Conservation (phyloP, 352 stramenopile species). For the Phytopythium litorale region DNA sequence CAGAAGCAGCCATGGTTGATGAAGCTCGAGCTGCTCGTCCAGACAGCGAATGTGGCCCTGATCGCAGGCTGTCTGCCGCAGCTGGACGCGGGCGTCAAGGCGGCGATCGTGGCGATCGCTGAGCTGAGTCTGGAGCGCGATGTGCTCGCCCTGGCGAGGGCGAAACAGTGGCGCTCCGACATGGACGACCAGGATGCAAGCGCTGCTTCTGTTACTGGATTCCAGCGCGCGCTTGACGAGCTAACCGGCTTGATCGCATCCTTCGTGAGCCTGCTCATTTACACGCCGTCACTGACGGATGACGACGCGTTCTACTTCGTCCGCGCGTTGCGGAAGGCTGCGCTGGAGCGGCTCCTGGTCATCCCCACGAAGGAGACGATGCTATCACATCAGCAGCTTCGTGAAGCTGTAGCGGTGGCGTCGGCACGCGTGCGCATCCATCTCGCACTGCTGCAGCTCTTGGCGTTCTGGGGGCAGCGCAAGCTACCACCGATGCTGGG, state of each 20-base stretch:
- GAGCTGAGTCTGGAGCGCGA: constrained; percentile 40
- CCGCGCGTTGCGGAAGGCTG: constrained; percentile 61
- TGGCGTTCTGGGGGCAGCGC: constrained; percentile 55
- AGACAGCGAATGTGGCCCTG: constrained; percentile 66
- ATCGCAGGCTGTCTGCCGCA: constrained; percentile 76
- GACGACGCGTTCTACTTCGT: constrained; percentile 89
- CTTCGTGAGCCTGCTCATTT: constrained; percentile 67
- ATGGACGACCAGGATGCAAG: not conserved
- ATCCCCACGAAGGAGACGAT: not conserved
- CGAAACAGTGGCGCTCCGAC: not conserved
- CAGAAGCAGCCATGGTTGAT: constrained; percentile 12
- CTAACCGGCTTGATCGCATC: constrained; percentile 32
- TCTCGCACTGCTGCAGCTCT: constrained; percentile 48
- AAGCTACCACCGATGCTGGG: constrained; percentile 18
- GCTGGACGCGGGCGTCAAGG: constrained; percentile 84
- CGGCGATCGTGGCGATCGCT: constrained; percentile 67
- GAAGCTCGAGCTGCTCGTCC: constrained; percentile 62
- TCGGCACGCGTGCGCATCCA: constrained; percentile 32
- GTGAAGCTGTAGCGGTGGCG: constrained; percentile 4
- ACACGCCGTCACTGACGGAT: constrained; percentile 70
- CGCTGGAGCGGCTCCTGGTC: constrained; percentile 52
- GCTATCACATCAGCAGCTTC: constrained; percentile 8
- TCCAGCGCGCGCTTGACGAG: constrained; percentile 7
- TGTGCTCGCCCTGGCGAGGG: not conserved
- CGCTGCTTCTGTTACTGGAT: not conserved